Conservation (phyloP, 2,329 filamentous ascomycete species). For the Colletotrichum musae region DNA sequence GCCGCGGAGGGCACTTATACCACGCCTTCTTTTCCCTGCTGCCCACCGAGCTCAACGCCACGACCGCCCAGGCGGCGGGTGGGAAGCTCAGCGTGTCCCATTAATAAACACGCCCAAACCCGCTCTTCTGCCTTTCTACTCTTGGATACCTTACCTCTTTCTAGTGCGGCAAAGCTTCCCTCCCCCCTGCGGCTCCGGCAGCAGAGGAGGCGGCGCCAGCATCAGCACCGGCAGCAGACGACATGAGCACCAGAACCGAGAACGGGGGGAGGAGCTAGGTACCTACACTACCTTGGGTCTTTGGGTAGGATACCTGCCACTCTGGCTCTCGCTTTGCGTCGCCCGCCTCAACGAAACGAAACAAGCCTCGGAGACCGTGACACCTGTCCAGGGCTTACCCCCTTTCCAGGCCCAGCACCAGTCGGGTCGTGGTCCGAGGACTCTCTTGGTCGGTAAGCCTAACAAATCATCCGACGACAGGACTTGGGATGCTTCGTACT, state of each 20-base stretch:
- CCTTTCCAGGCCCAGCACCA: conserved; percentile 21
- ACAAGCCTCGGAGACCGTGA: conserved; percentile 41
- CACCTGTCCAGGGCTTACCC: conserved; percentile 37
- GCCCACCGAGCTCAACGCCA: conserved; percentile 18
- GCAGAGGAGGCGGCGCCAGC: neutral
- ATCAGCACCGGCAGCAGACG: conserved; percentile 14
- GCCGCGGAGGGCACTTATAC: conserved; percentile 37
- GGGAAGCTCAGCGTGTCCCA: neutral
- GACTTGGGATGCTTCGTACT: neutral
- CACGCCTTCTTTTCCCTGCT: neutral
- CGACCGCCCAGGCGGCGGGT: conserved; percentile 32
- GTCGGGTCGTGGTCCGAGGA: conserved; percentile 33
- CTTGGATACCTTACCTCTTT: conserved; percentile 10
- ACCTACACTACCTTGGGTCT: no score
- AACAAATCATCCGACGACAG: conserved; percentile 34
- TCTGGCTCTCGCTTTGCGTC: conserved; percentile 37
- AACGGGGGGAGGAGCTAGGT: no score
- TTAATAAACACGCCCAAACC: conserved; percentile 33
- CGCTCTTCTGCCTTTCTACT: neutral
- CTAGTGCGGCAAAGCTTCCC: conserved; percentile 35
- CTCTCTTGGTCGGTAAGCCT: conserved; percentile 15
- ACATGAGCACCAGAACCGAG: no score
- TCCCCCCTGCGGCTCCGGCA: conserved; percentile 7
- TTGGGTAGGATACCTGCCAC: conserved; percentile 1
- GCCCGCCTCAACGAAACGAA: conserved; percentile 41